These are phyloP conservation scores for Camellia japonica DNA, from an alignment of 148 eudicot genomes.

Conservation along the genomic window DNA sequence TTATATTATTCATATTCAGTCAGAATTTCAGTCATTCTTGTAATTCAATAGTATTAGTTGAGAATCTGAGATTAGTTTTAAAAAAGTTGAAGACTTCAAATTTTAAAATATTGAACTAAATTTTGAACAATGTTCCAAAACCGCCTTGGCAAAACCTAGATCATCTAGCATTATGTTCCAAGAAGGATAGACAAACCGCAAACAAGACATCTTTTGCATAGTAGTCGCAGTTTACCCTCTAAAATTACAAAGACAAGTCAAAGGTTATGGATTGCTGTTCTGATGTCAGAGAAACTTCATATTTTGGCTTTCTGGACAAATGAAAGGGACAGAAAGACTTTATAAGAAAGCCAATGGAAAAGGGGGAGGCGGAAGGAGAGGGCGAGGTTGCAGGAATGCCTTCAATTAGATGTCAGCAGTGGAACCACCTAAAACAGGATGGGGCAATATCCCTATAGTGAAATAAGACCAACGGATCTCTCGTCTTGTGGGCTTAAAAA, in stretches of 20 bases:
- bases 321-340: neutral
- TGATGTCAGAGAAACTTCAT: neutral
- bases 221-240: neutral
- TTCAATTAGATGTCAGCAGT: neutral
- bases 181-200: neutral
- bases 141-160: neutral
- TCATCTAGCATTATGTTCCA: neutral
- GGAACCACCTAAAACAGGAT: neutral
- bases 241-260: neutral
- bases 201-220: neutral
- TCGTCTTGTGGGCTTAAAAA: neutral
- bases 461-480: neutral
- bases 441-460: neutral
- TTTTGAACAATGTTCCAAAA: neutral
- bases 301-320: neutral
- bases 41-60: neutral
- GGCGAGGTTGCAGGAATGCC: neutral
- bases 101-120: neutral
- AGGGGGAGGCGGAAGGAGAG: neutral
- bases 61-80: neutral
- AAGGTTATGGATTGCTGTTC: neutral
- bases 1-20: neutral
- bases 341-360: neutral
- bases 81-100: neutral
- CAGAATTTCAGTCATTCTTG: neutral